Percentiles rank a stretch among this genome's conserved stretches.
These are phyloP conservation scores for Ceratobasidium sp. DNA, from an alignment of 1,284 basidiomycete species.

Conservation along the genomic window DNA sequence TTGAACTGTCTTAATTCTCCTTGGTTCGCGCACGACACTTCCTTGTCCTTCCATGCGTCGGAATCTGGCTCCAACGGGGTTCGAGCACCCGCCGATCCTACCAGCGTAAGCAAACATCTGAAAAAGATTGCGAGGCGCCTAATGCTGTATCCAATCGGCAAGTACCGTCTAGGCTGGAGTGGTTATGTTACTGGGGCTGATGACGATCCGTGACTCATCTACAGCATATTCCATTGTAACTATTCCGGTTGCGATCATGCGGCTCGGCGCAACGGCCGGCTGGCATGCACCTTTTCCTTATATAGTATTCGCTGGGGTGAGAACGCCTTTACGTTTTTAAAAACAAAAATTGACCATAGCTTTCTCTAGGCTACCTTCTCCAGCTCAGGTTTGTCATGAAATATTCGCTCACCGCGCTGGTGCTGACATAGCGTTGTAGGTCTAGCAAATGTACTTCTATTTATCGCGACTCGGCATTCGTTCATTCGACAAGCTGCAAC, in stretches of 20 bases:
- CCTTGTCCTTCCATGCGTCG: background rate
- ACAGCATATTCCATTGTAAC: slow-evolving; percentile 33
- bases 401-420: background rate
- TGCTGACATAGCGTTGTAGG: background rate
- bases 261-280: slow-evolving; percentile 33
- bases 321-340: background rate
- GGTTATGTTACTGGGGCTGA: background rate
- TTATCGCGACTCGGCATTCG: slow-evolving; percentile 38
- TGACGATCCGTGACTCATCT: background rate
- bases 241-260: slow-evolving; percentile 31
- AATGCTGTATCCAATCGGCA: slow-evolving; percentile 33
- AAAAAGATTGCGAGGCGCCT: slow-evolving; percentile 26
- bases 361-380: slow-evolving; percentile 26
- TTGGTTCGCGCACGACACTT: background rate
- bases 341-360: background rate
- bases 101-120: slow-evolving; percentile 30
- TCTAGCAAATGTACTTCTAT: slow-evolving; percentile 36
- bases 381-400: slow-evolving; percentile 27
- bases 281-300: slow-evolving; percentile 22
- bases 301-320: slow-evolving; percentile 33
- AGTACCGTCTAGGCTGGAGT: background rate
- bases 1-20: slow-evolving; percentile 10
- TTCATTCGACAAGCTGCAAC: slow-evolving; percentile 32
- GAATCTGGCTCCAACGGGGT: slow-evolving; percentile 18
- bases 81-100: background rate